Evolutionary conservation across 2,329 filamentous ascomycete species (phyloP).

Genomic region (Cladobotryum mycophilum): DNA sequence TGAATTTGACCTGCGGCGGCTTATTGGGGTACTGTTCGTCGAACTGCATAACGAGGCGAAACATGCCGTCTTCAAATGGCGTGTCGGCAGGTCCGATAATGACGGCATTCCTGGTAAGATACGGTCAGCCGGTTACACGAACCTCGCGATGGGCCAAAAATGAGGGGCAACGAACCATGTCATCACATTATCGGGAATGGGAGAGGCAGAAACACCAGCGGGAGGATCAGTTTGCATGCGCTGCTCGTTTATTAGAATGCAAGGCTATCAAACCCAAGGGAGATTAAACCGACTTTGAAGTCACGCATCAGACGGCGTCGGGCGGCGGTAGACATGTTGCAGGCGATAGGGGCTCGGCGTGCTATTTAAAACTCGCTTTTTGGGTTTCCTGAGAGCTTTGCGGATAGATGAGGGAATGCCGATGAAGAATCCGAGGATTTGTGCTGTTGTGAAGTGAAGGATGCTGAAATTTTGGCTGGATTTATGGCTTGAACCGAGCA

Average conservation of each 20-base stretch:
- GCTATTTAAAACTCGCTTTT: background rate
- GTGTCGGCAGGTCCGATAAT: conserved; percentile 97
- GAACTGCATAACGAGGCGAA: conserved; percentile 97
- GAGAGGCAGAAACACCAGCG: conserved; percentile 91
- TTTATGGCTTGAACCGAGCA: background rate
- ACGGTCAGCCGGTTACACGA: conserved; percentile 14
- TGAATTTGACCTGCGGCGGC: conserved; percentile 95
- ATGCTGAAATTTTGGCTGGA: no score
- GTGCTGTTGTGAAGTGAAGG: no score
- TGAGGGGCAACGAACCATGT: conserved; percentile 61
- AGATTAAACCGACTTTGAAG: conserved; percentile 71
- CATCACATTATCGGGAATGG: conserved; percentile 95
- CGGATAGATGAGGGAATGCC: no score
- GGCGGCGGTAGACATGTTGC: conserved; percentile 75
- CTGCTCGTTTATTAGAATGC: conserved; percentile 39
- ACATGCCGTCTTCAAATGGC: conserved; percentile 96
- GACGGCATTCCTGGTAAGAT: conserved; percentile 75
- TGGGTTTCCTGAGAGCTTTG: no score
- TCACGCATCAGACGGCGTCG: conserved; percentile 96
- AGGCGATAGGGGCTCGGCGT: conserved; percentile 1
- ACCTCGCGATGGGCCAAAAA: background rate
- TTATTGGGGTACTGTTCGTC: conserved; percentile 99
- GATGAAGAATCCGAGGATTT: no score
- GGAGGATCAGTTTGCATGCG: conserved; percentile 99
- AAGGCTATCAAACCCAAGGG: conserved; percentile 1